A percentile compares a stretch with the other conserved stretches of the same genome.
These are phyloP conservation scores for Boletus semigastroideus DNA, from an alignment of 1,284 basidiomycete genomes.

Conservation along the genomic window DNA sequence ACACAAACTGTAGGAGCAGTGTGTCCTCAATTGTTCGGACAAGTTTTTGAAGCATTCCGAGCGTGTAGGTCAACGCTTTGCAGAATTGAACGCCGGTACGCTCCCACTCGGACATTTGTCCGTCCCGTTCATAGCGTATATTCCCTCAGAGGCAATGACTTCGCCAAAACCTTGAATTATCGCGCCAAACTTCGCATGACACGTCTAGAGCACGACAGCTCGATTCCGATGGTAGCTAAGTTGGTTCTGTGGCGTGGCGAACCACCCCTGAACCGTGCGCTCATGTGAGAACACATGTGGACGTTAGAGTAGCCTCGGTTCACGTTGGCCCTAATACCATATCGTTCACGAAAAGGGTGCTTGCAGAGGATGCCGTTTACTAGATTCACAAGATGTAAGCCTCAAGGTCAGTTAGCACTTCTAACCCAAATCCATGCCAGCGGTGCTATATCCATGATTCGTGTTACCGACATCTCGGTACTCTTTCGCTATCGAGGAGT, in stretches of 20 bases:
- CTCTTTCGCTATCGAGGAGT: neutral
- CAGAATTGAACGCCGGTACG: slow-evolving; percentile 86
- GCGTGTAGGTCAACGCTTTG: slow-evolving; percentile 89
- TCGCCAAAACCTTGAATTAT: slow-evolving; percentile 31
- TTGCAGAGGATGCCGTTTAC: neutral
- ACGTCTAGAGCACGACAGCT: neutral
- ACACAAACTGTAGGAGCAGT: slow-evolving; percentile 55
- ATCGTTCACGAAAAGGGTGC: neutral
- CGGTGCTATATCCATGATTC: neutral
- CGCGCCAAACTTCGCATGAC: neutral
- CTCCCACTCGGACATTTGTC: slow-evolving; percentile 6
- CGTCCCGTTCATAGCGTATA: neutral
- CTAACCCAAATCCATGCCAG: neutral
- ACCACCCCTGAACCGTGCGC: slow-evolving; percentile 5
- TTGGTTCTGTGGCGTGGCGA: slow-evolving; percentile 15
- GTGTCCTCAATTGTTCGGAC: slow-evolving; percentile 76
- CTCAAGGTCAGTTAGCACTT: neutral
- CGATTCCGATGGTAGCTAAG: slow-evolving; percentile 3
- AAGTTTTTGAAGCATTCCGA: slow-evolving; percentile 99
- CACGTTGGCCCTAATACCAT: slow-evolving; percentile 18
- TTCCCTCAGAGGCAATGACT: slow-evolving; percentile 32
- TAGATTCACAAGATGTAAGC: neutral
- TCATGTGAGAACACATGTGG: slow-evolving; percentile 16
- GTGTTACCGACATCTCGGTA: neutral
- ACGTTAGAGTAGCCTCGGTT: slow-evolving; percentile 19